Percentiles rank a stretch among this genome's conserved stretches.
phyloP scores from a whole-genome alignment of 768 basidiomycete species.

The Tylopilus sp. region DNA sequence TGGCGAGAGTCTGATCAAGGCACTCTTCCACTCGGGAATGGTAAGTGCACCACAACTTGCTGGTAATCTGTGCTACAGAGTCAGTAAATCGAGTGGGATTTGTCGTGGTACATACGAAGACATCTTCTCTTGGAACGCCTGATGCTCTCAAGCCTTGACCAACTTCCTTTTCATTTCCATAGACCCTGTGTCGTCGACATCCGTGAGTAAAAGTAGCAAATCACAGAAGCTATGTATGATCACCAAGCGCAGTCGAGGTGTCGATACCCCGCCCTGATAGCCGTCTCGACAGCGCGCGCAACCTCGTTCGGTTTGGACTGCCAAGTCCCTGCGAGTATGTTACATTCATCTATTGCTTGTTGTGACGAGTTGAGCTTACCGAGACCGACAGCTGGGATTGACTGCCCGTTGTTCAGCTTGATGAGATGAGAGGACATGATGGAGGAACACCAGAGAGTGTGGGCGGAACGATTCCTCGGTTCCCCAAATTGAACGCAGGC shows the following conservation, averaged over 20 bases:
- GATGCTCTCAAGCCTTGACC: conserved; percentile 75
- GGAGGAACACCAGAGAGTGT: not conserved
- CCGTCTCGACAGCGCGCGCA: conserved; percentile 63
- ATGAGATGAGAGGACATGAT: conserved; percentile 42
- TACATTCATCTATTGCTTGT: not conserved
- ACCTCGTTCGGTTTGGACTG: conserved; percentile 75
- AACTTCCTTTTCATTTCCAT: conserved; percentile 79
- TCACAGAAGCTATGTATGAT: conserved; percentile 5
- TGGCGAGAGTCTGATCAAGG: conserved; percentile 70
- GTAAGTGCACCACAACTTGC: conserved; percentile 67
- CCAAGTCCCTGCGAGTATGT: conserved; percentile 62
- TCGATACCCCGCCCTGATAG: conserved; percentile 74
- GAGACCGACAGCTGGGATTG: conserved; percentile 56
- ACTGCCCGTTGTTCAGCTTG: conserved; percentile 57
- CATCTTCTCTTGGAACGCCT: conserved; percentile 72
- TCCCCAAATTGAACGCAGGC: conserved; percentile 2
- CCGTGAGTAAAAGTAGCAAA: conserved; percentile 16
- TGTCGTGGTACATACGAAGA: conserved; percentile 46
- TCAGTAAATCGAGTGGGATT: not conserved
- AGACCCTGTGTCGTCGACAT: conserved; percentile 39
- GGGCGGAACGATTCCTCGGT: not conserved
- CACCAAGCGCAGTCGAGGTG: conserved; percentile 71
- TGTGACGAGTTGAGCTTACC: conserved; percentile 40
- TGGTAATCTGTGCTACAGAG: conserved; percentile 51
- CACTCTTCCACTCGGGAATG: conserved; percentile 71